Conservation (phyloP, 108 stramenopile genomes). For the Nitzschia sp. region DNA sequence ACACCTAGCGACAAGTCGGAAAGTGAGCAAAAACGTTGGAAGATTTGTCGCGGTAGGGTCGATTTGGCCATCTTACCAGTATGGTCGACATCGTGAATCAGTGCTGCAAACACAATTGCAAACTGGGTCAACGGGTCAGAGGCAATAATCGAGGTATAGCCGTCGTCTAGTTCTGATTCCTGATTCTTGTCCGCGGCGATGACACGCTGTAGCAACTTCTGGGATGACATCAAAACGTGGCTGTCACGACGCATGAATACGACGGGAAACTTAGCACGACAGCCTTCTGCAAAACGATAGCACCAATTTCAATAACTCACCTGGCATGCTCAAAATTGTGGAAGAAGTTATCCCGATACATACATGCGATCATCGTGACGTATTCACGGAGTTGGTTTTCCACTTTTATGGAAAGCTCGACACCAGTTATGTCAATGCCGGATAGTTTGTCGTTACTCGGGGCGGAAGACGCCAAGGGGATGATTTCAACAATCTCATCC, state of each 20-base stretch:
- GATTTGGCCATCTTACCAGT: conserved; percentile 37
- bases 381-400: conserved; percentile 51
- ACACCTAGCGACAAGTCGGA: conserved; percentile 29
- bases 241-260: not conserved
- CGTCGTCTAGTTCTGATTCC: conserved; percentile 18
- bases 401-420: conserved; percentile 13
- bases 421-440: not conserved
- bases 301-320: conserved; percentile 16
- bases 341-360: conserved; percentile 62
- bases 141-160: conserved; percentile 37
- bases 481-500: conserved; percentile 25
- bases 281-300: not conserved
- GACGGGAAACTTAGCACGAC: not conserved
- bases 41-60: not conserved
- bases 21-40: not conserved
- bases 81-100: conserved; percentile 54
- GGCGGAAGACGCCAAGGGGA: not conserved
- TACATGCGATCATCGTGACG: conserved; percentile 56
- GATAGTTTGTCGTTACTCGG: not conserved
- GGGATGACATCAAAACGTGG: conserved; percentile 43
- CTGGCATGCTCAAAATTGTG: conserved; percentile 71
- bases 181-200: conserved; percentile 15
- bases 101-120: conserved; percentile 43
- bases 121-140: conserved; percentile 42
- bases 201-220: conserved; percentile 51